Conservation (phyloP, 805 yeast species). For the Cephaloascus fragrans region DNA sequence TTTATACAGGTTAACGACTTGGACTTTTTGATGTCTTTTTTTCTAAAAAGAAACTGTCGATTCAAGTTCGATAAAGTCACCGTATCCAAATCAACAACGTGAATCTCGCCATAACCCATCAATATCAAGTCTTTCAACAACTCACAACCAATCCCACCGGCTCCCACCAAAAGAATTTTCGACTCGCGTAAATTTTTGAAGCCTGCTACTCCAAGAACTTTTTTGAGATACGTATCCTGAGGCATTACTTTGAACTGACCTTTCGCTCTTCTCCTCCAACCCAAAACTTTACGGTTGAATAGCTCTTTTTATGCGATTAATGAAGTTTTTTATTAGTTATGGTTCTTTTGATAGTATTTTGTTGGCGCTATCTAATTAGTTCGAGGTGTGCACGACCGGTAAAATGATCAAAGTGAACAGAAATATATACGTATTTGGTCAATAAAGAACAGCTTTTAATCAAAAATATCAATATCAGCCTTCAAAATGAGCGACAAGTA, state of each 20-base stretch:
- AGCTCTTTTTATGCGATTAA: too few relatives aligned
- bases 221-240: slow-evolving; percentile 29
- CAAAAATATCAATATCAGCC: too few relatives aligned
- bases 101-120: slow-evolving; percentile 79
- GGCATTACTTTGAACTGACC: too few relatives aligned
- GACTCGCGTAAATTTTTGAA: slow-evolving; percentile 21
- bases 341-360: too few relatives aligned
- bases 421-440: too few relatives aligned
- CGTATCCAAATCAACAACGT: slow-evolving; percentile 91
- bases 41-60: slow-evolving; percentile 85
- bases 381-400: too few relatives aligned
- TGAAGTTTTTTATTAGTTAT: too few relatives aligned
- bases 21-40: slow-evolving; percentile 81
- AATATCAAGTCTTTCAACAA: slow-evolving; percentile 69
- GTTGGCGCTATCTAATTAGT: too few relatives aligned
- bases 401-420: too few relatives aligned
- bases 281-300: too few relatives aligned
- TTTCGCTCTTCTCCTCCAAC: too few relatives aligned
- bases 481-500: slow-evolving; percentile 37
- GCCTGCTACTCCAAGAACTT: slow-evolving; percentile 31
- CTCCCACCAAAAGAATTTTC: slow-evolving; percentile 78
- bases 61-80: slow-evolving; percentile 88
- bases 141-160: slow-evolving; percentile 97
- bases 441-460: too few relatives aligned
- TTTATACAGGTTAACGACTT: slow-evolving; percentile 79